phyloP scores from a whole-genome alignment of 2,329 filamentous ascomycete species.

The Eurotiales sp. region DNA sequence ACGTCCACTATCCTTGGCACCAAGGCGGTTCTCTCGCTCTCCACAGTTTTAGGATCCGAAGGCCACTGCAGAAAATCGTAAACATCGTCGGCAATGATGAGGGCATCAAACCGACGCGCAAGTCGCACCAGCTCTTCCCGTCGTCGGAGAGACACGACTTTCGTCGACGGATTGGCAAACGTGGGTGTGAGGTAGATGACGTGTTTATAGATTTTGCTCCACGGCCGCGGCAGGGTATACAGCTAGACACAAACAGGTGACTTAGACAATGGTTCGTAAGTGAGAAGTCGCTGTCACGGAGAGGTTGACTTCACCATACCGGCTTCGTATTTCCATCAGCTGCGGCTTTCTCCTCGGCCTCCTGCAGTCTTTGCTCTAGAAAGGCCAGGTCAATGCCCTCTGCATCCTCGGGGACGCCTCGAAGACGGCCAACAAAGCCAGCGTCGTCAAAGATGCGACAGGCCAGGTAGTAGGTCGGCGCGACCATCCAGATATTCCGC shows the following conservation, averaged over 20 bases:
- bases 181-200: constrained; percentile 86
- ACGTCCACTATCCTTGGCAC: constrained; percentile 75
- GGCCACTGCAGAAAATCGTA: constrained; percentile 91
- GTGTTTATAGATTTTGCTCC: constrained; percentile 78
- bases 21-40: constrained; percentile 38
- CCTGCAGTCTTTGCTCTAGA: constrained; percentile 50
- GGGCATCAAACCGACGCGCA: constrained; percentile 72
- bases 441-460: constrained; percentile 82
- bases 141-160: constrained; percentile 69
- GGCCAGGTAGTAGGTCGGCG: constrained; percentile 79
- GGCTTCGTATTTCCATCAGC: constrained; percentile 38
- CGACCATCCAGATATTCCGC: constrained; percentile 71
- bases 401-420: constrained; percentile 70
- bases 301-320: constrained; percentile 28
- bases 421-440: constrained; percentile 65
- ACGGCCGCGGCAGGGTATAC: constrained; percentile 56
- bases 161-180: constrained; percentile 82
- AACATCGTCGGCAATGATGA: constrained; percentile 87
- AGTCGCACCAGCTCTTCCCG: constrained; percentile 68
- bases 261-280: background rate
- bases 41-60: constrained; percentile 23
- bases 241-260: background rate
- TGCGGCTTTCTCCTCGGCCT: constrained; percentile 46
- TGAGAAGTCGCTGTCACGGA: no score
- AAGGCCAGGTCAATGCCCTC: constrained; percentile 69